phyloP scores from a whole-genome alignment of 371 early-diverging fungal genomes.

The Mucor racemosus region DNA sequence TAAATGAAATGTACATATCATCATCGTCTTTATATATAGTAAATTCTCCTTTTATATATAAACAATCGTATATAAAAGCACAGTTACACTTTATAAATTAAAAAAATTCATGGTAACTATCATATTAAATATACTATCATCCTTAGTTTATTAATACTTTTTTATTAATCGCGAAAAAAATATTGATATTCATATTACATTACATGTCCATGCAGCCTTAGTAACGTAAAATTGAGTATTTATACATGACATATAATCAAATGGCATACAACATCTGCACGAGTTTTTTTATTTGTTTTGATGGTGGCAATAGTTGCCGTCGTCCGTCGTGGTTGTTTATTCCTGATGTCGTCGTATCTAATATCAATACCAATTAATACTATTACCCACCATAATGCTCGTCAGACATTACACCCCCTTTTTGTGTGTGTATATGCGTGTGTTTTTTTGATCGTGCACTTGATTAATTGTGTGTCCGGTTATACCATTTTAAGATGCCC shows the following conservation, averaged over 20 bases:
- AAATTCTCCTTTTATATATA: neutral
- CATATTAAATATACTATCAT: neutral
- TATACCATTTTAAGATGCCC: neutral
- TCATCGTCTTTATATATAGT: neutral
- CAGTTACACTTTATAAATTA: conserved; percentile 8
- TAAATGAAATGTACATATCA: neutral
- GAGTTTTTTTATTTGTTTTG: neutral
- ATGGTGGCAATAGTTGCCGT: conserved; percentile 4
- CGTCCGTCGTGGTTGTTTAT: conserved; percentile 2
- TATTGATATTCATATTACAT: conserved; percentile 5
- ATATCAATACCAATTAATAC: neutral
- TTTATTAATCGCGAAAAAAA: neutral
- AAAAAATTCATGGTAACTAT: neutral
- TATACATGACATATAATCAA: conserved; percentile 1
- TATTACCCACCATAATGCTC: neutral
- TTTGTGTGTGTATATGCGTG: neutral
- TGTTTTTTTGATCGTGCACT: conserved; percentile 4
- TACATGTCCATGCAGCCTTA: neutral
- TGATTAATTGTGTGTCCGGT: neutral
- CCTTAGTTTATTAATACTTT: neutral
- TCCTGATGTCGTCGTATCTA: neutral
- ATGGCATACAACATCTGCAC: neutral
- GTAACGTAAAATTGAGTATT: neutral
- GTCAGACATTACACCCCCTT: conserved; percentile 4
- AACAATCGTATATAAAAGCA: neutral